A percentile compares a stretch with the other conserved stretches of the same genome.
phyloP scores from a whole-genome alignment of 1,284 basidiomycete species.

The Austropuccinia psidii region DNA sequence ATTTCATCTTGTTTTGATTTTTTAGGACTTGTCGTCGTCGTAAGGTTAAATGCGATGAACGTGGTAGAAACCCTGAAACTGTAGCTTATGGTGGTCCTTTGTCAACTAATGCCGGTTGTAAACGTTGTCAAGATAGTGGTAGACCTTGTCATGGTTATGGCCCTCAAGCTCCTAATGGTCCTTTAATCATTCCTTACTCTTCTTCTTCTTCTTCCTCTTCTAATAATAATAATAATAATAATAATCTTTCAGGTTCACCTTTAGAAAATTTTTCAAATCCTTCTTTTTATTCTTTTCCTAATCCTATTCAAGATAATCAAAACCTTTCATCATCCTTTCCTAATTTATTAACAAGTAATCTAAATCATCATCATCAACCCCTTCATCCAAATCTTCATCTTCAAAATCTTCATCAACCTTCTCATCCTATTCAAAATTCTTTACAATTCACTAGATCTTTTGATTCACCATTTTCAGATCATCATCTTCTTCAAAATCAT shows the following conservation, averaged over 20 bases:
- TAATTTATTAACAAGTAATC: neutral
- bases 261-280: neutral
- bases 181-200: conserved; percentile 2
- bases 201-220: conserved; percentile 10
- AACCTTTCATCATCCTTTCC: neutral
- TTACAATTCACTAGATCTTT: neutral
- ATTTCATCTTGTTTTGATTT: neutral
- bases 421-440: neutral
- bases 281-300: neutral
- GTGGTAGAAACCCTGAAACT: conserved; percentile 33
- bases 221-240: neutral
- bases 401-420: neutral
- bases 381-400: neutral
- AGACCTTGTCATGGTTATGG: conserved; percentile 35
- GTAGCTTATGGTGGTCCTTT: conserved; percentile 30
- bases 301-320: conserved; percentile 1
- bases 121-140: conserved; percentile 31
- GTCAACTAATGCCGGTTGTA: conserved; percentile 19
- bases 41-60: conserved; percentile 36
- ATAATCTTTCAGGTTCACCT: neutral
- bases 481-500: neutral
- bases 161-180: conserved; percentile 20
- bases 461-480: too few species aligned
- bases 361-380: neutral
- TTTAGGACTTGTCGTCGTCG: conserved; percentile 29